A percentile compares a stretch with the other conserved stretches of the same genome.
phyloP scores from a whole-genome alignment of 2,329 filamentous ascomycete genomes.

The Lachnellula hyalina region DNA sequence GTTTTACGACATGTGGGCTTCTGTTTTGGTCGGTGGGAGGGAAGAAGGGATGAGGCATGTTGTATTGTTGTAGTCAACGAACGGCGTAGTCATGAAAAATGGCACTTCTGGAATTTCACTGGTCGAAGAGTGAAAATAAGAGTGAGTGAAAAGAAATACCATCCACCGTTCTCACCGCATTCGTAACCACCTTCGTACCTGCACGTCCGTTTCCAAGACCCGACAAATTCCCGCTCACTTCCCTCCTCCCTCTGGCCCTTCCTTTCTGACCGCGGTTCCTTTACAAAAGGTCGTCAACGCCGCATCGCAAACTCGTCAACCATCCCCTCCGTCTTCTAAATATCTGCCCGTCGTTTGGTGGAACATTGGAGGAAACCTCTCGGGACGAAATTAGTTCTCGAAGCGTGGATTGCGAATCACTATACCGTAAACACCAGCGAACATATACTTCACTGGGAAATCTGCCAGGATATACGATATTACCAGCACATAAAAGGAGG shows the following conservation, averaged over 20 bases:
- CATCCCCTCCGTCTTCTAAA: not conserved
- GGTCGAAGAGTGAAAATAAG: not conserved
- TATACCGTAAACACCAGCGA: not conserved
- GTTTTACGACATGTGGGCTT: not conserved
- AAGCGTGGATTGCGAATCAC: not conserved
- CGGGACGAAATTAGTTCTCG: not conserved
- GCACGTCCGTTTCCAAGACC: slow-evolving; percentile 4
- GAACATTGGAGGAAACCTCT: not conserved
- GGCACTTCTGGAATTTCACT: not conserved
- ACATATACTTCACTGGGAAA: not conserved
- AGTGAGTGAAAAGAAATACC: not conserved
- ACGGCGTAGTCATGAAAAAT: not conserved
- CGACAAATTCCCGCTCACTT: not conserved
- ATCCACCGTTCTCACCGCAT: not conserved
- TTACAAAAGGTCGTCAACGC: not conserved
- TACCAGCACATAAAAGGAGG: not conserved
- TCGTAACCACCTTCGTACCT: not conserved
- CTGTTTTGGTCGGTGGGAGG: not conserved
- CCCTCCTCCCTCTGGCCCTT: not conserved
- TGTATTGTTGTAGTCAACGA: not conserved
- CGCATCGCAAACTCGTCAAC: not conserved
- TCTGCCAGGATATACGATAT: not conserved
- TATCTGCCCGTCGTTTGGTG: not conserved
- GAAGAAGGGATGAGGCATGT: not conserved
- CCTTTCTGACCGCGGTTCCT: not conserved